Evolutionary conservation across 176 grass and related monocot species (phyloP), one percentile per base, ranked within the genome.

Genomic region (Ananas comosus): DNA sequence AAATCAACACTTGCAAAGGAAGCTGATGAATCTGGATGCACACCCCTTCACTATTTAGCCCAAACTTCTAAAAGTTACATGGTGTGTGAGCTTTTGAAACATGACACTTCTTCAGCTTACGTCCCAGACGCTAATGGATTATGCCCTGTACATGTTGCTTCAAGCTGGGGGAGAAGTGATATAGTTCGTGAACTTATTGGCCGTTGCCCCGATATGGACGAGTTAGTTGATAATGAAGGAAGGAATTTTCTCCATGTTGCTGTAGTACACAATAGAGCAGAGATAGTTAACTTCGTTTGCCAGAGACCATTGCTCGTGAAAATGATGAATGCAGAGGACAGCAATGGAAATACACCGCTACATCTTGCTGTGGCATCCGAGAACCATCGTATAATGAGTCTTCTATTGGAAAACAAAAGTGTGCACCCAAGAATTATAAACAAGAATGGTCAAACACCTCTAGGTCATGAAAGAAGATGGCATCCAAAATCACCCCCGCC

Each of bases 61-160:
- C 12, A 29, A 14, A 14, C 4, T 6, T 28, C 17, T 50, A 57
- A 64, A 10, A 6, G 21, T 2, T 3, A 50, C 0, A 52, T 71
- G 13, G 76, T 59, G 3, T 1, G 24, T 64, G 51, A 71, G 0
- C 67, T 79, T 2, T 12, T 79, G 8, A 29, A 79, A 14, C 7
- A 24, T n/a, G 53, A 71, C 64, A 4, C 10, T 17, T 79, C 76
- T 24, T 24, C 27, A 10, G 76, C 76, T 1, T 79, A 79, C 29
- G 0, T 52, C 3, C 16, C 4, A 64, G 76, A 79, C 56, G 27
- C 11, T 24, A 42, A 29, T 13, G 76, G 76, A 12, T 63, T 17
- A 9, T 70, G 49, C n/a, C 53, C 76, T 10, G 49, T 71, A 13
- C 76, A 79, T 71, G 53, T 71, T 33, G 66, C 76, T 14, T 28